Evolutionary conservation across 176 grass and related monocot genomes (phyloP), one percentile per base, ranked within the genome.

Genomic region (Oryza punctata): DNA sequence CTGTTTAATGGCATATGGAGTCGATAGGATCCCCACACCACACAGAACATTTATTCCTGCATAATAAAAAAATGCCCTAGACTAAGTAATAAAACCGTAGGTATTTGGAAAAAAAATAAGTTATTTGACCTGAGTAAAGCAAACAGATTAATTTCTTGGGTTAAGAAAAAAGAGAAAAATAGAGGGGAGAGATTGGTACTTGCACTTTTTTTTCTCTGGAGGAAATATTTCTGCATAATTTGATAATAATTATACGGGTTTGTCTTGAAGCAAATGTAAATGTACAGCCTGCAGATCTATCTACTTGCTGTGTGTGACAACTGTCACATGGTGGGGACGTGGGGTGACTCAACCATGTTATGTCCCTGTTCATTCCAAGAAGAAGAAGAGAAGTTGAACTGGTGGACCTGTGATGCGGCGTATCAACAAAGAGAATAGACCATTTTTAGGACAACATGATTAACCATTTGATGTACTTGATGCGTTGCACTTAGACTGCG

Each of bases 11-110:
- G 95, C 95, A 59, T 98, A 98, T 23, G 95, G 92, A 21, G 95
- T 91, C 33, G 95, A 98, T 73, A 98, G 85, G 67, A 98, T 94
- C 28, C 95, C 95, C 11, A 98, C 95, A 28, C 95, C 95, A 60
- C 95, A 98, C 24, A 98, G 72, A 52, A 98, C 92, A 82, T 98
- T 98, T 38, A 95, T 85, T 59, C 96, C 95, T 97, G 50, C 79
- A 89, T 26, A 64, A 24, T 59, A 52, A 28, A 11, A 44, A 45
- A 41, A 21, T 0, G 15, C 18, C 23, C 18, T 75, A 21, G 49
- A 41, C 1, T 6, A 49, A 26, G 11, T 38, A 83, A 50, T 35
- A 66, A 19, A 12, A 78, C 8, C 6, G 10, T 26, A 47, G 49
- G 25, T 0, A 5, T 59, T 67, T 33, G 2, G 63, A 72, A 38